These are phyloP conservation scores for Fonsecaea erecta DNA, from an alignment of 2,329 filamentous ascomycete species.

Conservation along the genomic window DNA sequence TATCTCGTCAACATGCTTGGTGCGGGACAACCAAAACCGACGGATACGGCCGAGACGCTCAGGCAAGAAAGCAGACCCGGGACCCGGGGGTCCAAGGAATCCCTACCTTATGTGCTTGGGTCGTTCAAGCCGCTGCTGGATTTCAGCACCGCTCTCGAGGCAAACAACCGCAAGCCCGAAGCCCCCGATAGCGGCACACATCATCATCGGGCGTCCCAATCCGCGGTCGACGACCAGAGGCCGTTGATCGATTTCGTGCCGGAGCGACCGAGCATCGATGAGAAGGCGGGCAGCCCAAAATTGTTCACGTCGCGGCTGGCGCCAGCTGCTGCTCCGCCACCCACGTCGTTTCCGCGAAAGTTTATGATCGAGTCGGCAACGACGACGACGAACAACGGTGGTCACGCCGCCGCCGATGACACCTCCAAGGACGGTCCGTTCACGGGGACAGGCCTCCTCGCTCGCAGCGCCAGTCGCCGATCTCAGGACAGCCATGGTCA, in stretches of 20 bases:
- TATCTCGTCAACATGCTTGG: constrained; percentile 78
- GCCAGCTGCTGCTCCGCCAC: constrained; percentile 18
- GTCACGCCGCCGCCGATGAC: background rate
- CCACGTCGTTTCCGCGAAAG: constrained; percentile 23
- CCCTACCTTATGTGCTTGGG: constrained; percentile 65
- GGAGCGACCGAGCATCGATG: constrained; percentile 18
- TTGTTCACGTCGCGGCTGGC: background rate
- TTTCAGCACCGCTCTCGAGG: constrained; percentile 45
- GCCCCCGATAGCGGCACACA: no score
- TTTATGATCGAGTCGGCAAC: constrained; percentile 14
- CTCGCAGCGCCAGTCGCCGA: constrained; percentile 31
- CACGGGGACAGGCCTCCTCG: constrained; percentile 35
- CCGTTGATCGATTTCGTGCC: constrained; percentile 27
- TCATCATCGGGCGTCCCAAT: constrained; percentile 26
- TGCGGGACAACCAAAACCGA: constrained; percentile 50
- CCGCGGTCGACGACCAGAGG: constrained; percentile 16
- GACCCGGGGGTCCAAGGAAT: constrained; percentile 50
- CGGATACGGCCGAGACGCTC: constrained; percentile 5
- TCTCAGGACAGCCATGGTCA: constrained; percentile 28
- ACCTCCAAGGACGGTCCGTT: constrained; percentile 30
- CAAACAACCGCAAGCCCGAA: background rate
- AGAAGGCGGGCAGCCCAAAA: constrained; percentile 9
- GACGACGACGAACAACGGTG: no score
- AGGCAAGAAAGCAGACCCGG: constrained; percentile 14
- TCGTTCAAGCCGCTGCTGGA: constrained; percentile 72